Conservation (phyloP, 768 basidiomycete species). For the Termitomyces sp. region DNA sequence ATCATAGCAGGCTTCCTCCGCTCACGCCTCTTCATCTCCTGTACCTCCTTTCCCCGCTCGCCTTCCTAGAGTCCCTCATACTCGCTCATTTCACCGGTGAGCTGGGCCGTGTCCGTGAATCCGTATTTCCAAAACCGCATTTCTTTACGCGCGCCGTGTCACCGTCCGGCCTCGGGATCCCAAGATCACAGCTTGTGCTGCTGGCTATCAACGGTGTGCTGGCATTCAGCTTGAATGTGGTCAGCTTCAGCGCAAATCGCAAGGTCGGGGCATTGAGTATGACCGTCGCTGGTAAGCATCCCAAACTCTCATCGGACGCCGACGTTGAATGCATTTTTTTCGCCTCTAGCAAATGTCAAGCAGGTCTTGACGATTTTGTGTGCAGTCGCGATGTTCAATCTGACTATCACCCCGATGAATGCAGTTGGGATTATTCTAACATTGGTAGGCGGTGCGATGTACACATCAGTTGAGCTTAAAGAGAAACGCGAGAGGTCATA, state of each 20-base stretch:
- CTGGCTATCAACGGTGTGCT: slow-evolving; percentile 78
- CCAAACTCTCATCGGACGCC: neutral
- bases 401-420: slow-evolving; percentile 78
- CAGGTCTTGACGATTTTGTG: slow-evolving; percentile 88
- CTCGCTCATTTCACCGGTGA: slow-evolving; percentile 83
- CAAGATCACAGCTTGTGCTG: slow-evolving; percentile 39
- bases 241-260: slow-evolving; percentile 95
- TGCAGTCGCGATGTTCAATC: slow-evolving; percentile 79
- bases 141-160: slow-evolving; percentile 19
- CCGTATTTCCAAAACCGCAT: neutral
- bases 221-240: slow-evolving; percentile 91
- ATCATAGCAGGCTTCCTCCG: slow-evolving; percentile 17
- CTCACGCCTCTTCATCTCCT: slow-evolving; percentile 76
- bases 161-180: slow-evolving; percentile 33
- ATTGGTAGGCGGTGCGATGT: slow-evolving; percentile 81
- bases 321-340: neutral
- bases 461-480: slow-evolving; percentile 61
- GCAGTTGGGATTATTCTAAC: slow-evolving; percentile 82
- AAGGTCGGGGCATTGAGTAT: slow-evolving; percentile 86
- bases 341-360: slow-evolving; percentile 73
- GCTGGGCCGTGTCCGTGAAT: slow-evolving; percentile 55
- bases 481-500: slow-evolving; percentile 31
- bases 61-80: slow-evolving; percentile 81
- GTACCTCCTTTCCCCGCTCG: slow-evolving; percentile 87
- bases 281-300: slow-evolving; percentile 76